Conservation (phyloP, 2,329 filamentous ascomycete genomes). For the Neopestalotiopsis rosae region DNA sequence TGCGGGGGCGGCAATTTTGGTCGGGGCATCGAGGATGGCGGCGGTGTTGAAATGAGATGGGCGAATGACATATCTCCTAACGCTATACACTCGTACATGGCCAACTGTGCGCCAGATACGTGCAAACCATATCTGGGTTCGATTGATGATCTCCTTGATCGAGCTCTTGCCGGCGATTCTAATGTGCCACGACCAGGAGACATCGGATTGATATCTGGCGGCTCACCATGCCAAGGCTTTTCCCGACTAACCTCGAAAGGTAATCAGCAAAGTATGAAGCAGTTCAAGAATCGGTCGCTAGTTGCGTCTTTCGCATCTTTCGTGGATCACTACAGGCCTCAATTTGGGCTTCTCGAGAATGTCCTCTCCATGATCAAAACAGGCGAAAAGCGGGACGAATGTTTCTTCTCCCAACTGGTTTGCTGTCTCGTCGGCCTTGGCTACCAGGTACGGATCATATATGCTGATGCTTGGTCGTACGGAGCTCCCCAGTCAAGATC, state of each 20-base stretch:
- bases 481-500: conserved; percentile 70
- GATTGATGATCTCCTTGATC: conserved; percentile 69
- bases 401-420: conserved; percentile 76
- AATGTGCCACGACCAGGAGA: conserved; percentile 64
- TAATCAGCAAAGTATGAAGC: conserved; percentile 57
- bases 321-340: conserved; percentile 75
- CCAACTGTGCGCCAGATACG: conserved; percentile 57
- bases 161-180: conserved; percentile 56
- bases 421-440: conserved; percentile 76
- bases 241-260: conserved; percentile 61
- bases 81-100: conserved; percentile 76
- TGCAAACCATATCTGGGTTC: conserved; percentile 70
- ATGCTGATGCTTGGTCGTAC: conserved; percentile 72
- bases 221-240: conserved; percentile 81
- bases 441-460: conserved; percentile 73
- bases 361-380: conserved; percentile 68
- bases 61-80: conserved; percentile 69
- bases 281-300: conserved; percentile 75
- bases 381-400: conserved; percentile 54
- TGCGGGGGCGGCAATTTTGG: conserved; percentile 82
- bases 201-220: conserved; percentile 73
- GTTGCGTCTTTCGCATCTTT: conserved; percentile 78
- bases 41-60: conserved; percentile 67
- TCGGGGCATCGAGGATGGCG: conserved; percentile 75
- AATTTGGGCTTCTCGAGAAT: conserved; percentile 81